Base-by-base conservation (phyloP, 257 asterid genomes). In the Lantana camara region DNA sequence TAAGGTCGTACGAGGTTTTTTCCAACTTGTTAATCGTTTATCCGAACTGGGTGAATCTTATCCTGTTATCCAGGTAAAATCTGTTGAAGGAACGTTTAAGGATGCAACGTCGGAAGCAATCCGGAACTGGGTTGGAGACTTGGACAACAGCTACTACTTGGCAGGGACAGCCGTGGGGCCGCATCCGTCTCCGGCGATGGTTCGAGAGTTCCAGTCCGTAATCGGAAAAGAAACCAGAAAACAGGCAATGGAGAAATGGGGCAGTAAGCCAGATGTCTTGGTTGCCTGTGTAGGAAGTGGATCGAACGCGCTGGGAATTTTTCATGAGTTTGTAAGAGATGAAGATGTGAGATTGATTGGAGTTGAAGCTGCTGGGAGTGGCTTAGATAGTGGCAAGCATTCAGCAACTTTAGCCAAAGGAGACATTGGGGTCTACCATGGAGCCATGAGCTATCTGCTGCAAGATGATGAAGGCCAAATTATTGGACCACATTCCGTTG, bases 381-480 rank as follows among this genome's bases (percentile, higher is more conserved):
- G 89, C 2, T 19, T 86, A 14, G 82, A 80, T 5, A 71, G 78
- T 16, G 90, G 85, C 0, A 56, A 69, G n/a, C 96, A 88, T 64
- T 83, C 96, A 0, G 98, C 96, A 2, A 84, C 90, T 20, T 53
- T 91, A 58, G 63, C 75, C 15, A 81, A 56, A 64, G 95, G 95
- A 19, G 82, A 84, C 1, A 61, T 87, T 0, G 94, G 96, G 0
- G 98, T 91, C 4, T 81, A 72, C 29, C 98, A 91, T 56, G 96
- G 94, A 9, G 76, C 94, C 11, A 79, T 88, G 95, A 82, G 73
- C n/a, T 88, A 82, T 67, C 46, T 85, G 38, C 61, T 88, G 66
- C 97, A 91, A 51, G 98, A 91, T 15, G 84, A 82, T 0, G 86
- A 91, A 24, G 96, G 90, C 5, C 88, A 90, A 35, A 85, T 90